A percentile compares a stretch with the other conserved stretches of the same genome.
Evolutionary conservation across 306 rosid genomes (phyloP).

Genomic region (Ormosia emarginata): DNA sequence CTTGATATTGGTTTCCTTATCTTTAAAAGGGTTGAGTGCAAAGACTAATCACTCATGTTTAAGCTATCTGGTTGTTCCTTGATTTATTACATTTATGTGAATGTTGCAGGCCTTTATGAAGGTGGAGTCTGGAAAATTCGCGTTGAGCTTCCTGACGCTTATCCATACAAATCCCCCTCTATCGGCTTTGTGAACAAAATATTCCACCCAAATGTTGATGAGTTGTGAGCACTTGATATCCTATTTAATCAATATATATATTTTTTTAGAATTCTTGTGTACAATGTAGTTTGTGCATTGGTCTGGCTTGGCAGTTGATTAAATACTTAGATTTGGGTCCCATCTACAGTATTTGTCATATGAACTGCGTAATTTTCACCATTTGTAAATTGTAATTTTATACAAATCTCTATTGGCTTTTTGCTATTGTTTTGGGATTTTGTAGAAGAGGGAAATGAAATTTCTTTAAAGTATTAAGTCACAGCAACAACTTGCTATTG

Average conservation of each 20-base stretch:
- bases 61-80: constrained; percentile 9
- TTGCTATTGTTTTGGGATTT: not conserved
- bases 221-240: constrained; percentile 65
- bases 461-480: constrained; percentile 1
- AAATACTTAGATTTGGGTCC: constrained; percentile 4
- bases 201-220: constrained; percentile 97
- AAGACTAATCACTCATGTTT: not conserved
- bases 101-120: constrained; percentile 85
- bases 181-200: constrained; percentile 95
- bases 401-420: not conserved
- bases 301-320: not conserved
- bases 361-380: not conserved
- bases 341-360: not conserved
- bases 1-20: not conserved
- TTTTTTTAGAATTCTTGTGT: not conserved
- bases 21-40: not conserved
- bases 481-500: constrained; percentile 4
- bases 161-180: constrained; percentile 97
- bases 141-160: constrained; percentile 97
- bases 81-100: constrained; percentile 18
- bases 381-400: not conserved
- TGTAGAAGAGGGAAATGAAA: constrained; percentile 1
- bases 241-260: constrained; percentile 3
- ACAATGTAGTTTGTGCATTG: not conserved
- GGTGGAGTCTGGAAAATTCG: constrained; percentile 96